Evolutionary conservation across 2,329 filamentous ascomycete species (phyloP).

Genomic region (Penicillium brasilianum): DNA sequence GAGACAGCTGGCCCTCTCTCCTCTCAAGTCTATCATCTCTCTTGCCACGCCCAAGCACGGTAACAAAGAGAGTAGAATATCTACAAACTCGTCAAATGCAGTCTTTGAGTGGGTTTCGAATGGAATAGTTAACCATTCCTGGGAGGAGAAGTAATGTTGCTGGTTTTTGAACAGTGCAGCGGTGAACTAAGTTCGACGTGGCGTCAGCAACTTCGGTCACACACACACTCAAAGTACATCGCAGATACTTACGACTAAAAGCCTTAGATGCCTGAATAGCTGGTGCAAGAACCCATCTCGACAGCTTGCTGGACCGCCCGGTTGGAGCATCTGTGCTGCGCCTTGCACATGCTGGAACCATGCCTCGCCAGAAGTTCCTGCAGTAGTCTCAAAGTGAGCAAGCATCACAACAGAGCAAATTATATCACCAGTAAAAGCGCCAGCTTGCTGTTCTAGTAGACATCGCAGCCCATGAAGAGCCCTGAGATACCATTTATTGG

Average conservation of each 20-base stretch:
- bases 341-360: conserved; percentile 19
- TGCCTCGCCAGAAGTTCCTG: conserved; percentile 7
- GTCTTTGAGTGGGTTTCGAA: conserved; percentile 14
- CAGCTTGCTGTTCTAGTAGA: conserved; percentile 1
- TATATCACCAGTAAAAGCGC: neutral
- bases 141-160: conserved; percentile 13
- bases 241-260: conserved; percentile 6
- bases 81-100: conserved; percentile 14
- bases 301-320: conserved; percentile 7
- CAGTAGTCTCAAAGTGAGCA: conserved; percentile 14
- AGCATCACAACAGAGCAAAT: conserved; percentile 18
- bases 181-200: conserved; percentile 1
- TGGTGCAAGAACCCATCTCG: conserved; percentile 16
- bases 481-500: conserved; percentile 15
- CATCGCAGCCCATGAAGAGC: conserved; percentile 9
- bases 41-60: conserved; percentile 10
- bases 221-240: neutral
- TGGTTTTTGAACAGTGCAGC: conserved; percentile 11
- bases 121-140: conserved; percentile 7
- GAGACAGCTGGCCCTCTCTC: neutral
- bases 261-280: conserved; percentile 16
- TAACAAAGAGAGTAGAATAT: conserved; percentile 13
- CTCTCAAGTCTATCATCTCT: neutral
- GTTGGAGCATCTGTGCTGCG: conserved; percentile 13
- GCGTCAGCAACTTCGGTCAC: neutral